phyloP scores from a whole-genome alignment of 768 basidiomycete species.

The Trametes cubensis region DNA sequence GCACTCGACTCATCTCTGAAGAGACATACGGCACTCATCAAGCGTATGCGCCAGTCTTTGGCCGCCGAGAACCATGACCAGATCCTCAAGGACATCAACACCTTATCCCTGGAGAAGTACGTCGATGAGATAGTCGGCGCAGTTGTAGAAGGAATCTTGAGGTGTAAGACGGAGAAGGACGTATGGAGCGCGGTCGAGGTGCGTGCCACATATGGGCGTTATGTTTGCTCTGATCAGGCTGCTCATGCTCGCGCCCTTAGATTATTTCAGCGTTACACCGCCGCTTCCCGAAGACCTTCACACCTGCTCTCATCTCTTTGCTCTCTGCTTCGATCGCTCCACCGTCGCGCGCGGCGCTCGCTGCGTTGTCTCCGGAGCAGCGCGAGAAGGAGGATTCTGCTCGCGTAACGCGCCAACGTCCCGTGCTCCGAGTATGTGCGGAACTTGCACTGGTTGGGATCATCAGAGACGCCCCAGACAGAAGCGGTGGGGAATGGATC shows the following conservation, averaged over 20 bases:
- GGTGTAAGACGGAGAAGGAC: constrained; percentile 93
- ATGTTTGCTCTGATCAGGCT: constrained; percentile 2
- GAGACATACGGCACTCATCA: constrained; percentile 94
- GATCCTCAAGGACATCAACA: constrained; percentile 89
- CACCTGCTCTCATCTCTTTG: constrained; percentile 64
- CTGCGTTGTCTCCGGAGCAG: constrained; percentile 70
- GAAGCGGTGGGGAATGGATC: constrained; percentile 86
- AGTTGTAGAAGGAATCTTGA: constrained; percentile 77
- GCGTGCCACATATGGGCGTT: constrained; percentile 23
- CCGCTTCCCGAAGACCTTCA: constrained; percentile 81
- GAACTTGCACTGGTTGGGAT: constrained; percentile 90
- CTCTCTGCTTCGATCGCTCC: constrained; percentile 61
- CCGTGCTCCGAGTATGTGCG: constrained; percentile 81
- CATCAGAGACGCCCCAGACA: constrained; percentile 68
- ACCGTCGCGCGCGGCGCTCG: constrained; percentile 58
- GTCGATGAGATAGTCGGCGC: constrained; percentile 92
- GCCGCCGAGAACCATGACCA: constrained; percentile 81
- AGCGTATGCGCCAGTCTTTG: constrained; percentile 86
- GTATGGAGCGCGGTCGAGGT: constrained; percentile 93
- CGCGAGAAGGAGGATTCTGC: constrained; percentile 90
- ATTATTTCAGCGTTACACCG: constrained; percentile 87
- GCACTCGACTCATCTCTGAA: constrained; percentile 90
- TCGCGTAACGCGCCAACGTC: constrained; percentile 80
- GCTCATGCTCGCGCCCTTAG: constrained; percentile 44
- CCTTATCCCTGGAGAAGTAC: constrained; percentile 92